Conservation (phyloP, 2,329 filamentous ascomycete species). For the Colletotrichum sojae region DNA sequence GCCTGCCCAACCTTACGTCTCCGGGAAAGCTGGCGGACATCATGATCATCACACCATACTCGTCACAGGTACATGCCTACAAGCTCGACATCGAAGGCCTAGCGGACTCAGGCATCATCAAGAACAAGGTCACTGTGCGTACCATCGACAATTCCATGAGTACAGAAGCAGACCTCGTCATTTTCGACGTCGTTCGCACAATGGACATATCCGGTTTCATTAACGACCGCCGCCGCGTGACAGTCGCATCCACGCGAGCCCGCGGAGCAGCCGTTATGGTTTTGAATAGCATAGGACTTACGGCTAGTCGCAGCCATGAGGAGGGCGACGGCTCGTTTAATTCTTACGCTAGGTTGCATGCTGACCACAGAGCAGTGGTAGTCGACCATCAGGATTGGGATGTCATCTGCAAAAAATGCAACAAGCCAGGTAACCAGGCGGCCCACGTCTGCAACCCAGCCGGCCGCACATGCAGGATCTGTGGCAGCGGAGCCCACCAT, state of each 20-base stretch:
- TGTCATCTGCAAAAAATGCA: background rate
- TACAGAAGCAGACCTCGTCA: slow-evolving; percentile 27
- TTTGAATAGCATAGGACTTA: background rate
- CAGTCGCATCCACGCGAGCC: slow-evolving; percentile 27
- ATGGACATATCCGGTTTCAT: slow-evolving; percentile 17
- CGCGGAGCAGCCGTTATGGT: slow-evolving; percentile 15
- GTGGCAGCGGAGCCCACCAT: no score
- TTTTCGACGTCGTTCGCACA: slow-evolving; percentile 26
- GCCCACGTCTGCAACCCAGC: no score
- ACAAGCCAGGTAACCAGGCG: background rate
- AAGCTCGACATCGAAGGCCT: slow-evolving; percentile 3
- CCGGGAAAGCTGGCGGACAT: slow-evolving; percentile 13
- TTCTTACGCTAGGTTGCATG: background rate
- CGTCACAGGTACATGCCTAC: slow-evolving; percentile 16
- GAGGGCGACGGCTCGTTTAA: background rate
- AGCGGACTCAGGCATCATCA: background rate
- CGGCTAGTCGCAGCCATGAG: background rate
- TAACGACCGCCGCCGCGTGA: slow-evolving; percentile 11
- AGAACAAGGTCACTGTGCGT: slow-evolving; percentile 19
- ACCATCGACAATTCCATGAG: slow-evolving; percentile 30
- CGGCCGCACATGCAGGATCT: no score
- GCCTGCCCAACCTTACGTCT: slow-evolving; percentile 10
- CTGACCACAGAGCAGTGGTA: background rate
- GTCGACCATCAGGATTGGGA: background rate
- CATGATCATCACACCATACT: slow-evolving; percentile 29